phyloP scores from a whole-genome alignment of 2,329 filamentous ascomycete genomes.

The Calonectria hawksworthii region DNA sequence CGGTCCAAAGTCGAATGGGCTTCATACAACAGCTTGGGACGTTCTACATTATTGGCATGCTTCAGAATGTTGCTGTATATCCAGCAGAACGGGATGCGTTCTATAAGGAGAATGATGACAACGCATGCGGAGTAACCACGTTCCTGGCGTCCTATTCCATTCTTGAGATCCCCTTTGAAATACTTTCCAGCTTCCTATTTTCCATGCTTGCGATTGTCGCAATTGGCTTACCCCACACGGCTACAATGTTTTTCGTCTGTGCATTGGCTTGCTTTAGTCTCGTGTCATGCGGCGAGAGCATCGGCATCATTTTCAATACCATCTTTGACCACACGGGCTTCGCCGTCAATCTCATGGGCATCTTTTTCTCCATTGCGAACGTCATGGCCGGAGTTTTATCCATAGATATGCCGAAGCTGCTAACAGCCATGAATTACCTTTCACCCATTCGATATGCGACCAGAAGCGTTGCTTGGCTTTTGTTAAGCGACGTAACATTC shows the following conservation, averaged over 20 bases:
- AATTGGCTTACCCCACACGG: slow-evolving; percentile 72
- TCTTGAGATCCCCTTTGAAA: slow-evolving; percentile 79
- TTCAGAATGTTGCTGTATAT: slow-evolving; percentile 82
- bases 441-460: slow-evolving; percentile 74
- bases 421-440: slow-evolving; percentile 77
- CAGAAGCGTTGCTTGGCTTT: no score
- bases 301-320: slow-evolving; percentile 85
- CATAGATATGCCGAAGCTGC: slow-evolving; percentile 74
- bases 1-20: slow-evolving; percentile 79
- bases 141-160: slow-evolving; percentile 78
- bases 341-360: slow-evolving; percentile 77
- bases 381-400: slow-evolving; percentile 79
- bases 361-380: slow-evolving; percentile 77
- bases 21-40: slow-evolving; percentile 79
- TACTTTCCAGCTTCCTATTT: slow-evolving; percentile 76
- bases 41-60: slow-evolving; percentile 81
- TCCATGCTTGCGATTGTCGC: slow-evolving; percentile 73
- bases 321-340: slow-evolving; percentile 80
- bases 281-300: slow-evolving; percentile 78
- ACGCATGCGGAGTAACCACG: slow-evolving; percentile 76
- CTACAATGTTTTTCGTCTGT: slow-evolving; percentile 74
- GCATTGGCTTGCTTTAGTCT: slow-evolving; percentile 79
- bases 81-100: slow-evolving; percentile 80
- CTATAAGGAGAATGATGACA: slow-evolving; percentile 80
- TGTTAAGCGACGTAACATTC: no score